Evolutionary conservation across 2,329 filamentous ascomycete genomes (phyloP).

Genomic region (Scortechinia acanthostroma): DNA sequence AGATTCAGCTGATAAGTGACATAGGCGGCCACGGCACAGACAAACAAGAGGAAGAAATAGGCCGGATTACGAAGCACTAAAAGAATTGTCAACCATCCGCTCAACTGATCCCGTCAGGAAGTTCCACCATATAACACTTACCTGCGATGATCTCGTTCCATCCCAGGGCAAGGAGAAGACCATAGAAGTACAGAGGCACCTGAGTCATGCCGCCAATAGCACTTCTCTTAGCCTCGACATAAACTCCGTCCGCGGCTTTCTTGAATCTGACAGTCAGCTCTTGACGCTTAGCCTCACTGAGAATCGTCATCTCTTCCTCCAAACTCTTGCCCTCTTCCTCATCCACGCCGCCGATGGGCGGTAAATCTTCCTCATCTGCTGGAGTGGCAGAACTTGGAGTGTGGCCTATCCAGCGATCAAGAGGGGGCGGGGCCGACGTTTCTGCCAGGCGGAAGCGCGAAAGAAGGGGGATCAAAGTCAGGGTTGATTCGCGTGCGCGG

Average conservation of each 20-base stretch:
- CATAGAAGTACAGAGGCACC: constrained; percentile 91
- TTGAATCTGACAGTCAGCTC: constrained; percentile 93
- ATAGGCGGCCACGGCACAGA: constrained; percentile 72
- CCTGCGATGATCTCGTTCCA: constrained; percentile 97
- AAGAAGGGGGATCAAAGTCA: constrained; percentile 82
- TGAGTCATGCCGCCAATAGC: constrained; percentile 93
- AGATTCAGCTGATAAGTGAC: constrained; percentile 90
- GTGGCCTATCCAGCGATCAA: constrained; percentile 75
- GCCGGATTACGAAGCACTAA: constrained; percentile 86
- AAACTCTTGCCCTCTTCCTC: constrained; percentile 90
- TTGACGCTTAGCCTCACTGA: constrained; percentile 81
- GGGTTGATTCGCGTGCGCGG: constrained; percentile 81
- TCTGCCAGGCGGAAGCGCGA: constrained; percentile 73
- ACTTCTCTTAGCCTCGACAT: constrained; percentile 93
- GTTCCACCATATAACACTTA: constrained; percentile 41
- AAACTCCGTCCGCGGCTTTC: constrained; percentile 95
- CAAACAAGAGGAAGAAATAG: constrained; percentile 81
- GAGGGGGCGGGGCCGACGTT: constrained; percentile 71
- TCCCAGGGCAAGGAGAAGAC: constrained; percentile 78
- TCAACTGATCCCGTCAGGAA: neutral
- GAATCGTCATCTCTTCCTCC: constrained; percentile 93
- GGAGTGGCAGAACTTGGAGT: constrained; percentile 68
- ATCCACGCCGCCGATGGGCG: constrained; percentile 86
- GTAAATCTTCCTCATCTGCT: constrained; percentile 82
- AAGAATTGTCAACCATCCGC: constrained; percentile 8